Evolutionary conservation across 2,329 filamentous ascomycete genomes (phyloP).

Genomic region (Zasmidium citrigriseum): DNA sequence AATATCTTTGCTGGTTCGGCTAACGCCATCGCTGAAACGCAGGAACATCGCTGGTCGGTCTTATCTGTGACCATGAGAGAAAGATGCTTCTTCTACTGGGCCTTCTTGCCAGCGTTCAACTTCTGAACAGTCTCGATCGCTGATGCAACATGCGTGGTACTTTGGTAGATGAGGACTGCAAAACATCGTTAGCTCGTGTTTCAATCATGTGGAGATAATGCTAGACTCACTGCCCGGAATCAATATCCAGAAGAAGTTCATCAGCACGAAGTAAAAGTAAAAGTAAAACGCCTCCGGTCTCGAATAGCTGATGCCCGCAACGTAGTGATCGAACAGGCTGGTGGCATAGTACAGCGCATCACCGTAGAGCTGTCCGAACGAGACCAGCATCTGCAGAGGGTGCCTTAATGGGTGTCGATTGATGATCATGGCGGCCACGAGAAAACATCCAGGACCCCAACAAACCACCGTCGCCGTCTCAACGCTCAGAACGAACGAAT

Average conservation of each 20-base stretch:
- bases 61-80: background rate
- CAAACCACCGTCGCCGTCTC: slow-evolving; percentile 77
- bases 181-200: slow-evolving; percentile 9
- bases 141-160: slow-evolving; percentile 22
- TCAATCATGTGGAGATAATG: too few relatives aligned
- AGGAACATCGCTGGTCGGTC: background rate
- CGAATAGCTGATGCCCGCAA: slow-evolving; percentile 56
- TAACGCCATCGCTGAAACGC: slow-evolving; percentile 8
- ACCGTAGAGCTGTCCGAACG: slow-evolving; percentile 65
- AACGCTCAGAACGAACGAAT: slow-evolving; percentile 83
- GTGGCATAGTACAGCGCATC: slow-evolving; percentile 66
- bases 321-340: slow-evolving; percentile 61
- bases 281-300: slow-evolving; percentile 65
- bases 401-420: slow-evolving; percentile 58
- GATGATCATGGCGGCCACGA: slow-evolving; percentile 57
- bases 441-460: slow-evolving; percentile 64
- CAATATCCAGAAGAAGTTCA: slow-evolving; percentile 68
- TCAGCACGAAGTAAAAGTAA: slow-evolving; percentile 66
- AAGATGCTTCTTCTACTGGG: slow-evolving; percentile 6
- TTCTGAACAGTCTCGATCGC: slow-evolving; percentile 26
- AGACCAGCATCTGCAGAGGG: slow-evolving; percentile 61
- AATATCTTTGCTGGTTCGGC: background rate
- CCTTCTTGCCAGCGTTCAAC: slow-evolving; percentile 28
- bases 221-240: slow-evolving; percentile 57
- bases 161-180: slow-evolving; percentile 32